Base-by-base conservation (phyloP, 2,329 filamentous ascomycete genomes). In the Escovopsis sp. region DNA sequence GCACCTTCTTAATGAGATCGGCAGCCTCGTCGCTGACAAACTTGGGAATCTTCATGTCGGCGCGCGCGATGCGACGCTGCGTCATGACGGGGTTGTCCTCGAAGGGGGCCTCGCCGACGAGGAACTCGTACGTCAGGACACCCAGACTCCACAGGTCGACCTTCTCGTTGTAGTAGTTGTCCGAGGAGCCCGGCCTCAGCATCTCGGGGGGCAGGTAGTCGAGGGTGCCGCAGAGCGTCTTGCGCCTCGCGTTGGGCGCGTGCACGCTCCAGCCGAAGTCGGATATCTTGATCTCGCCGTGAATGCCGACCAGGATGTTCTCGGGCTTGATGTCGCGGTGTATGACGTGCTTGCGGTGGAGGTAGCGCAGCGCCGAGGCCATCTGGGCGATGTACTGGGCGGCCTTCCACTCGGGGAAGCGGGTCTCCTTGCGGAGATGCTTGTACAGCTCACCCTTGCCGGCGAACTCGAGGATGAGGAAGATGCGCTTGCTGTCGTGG, bases 211-310 rank as follows among this genome's bases (percentile, higher is more conserved):
- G 91, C 12, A 98, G 75, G 62, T 98, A 98, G 65, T 98, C 91
- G 36, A 96, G 76, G 15, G 91, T 98, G 49, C 91, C 91, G 61
- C 91, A 98, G 77, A 96, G 88, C 43, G 91, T 98, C 57, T 88
- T 82, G 48, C 91, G 75, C 52, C 91, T 72, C 66, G 89, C 93
- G 63, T 94, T 95, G 26, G 91, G 91, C 5, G 91, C 91, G 62
- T 98, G 91, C 4, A 96, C 91, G 59, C 85, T 93, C 91, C 91
- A 98, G 40, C 91, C 89, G 57, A 96, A 98, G 62, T 98, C 91
- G 4, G 86, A 93, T 56, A 98, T 88, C 65, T 98, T 98, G 67
- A 98, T 88, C 69, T 98, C 91, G 51, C 88, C 91, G 58, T 96
- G 89, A 46, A 96, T 87, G 12, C 89, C 89, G 28, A 62, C 51